These are phyloP conservation scores for Alternaria tenuissima DNA, from an alignment of 2,329 filamentous ascomycete species.

Conservation along the genomic window DNA sequence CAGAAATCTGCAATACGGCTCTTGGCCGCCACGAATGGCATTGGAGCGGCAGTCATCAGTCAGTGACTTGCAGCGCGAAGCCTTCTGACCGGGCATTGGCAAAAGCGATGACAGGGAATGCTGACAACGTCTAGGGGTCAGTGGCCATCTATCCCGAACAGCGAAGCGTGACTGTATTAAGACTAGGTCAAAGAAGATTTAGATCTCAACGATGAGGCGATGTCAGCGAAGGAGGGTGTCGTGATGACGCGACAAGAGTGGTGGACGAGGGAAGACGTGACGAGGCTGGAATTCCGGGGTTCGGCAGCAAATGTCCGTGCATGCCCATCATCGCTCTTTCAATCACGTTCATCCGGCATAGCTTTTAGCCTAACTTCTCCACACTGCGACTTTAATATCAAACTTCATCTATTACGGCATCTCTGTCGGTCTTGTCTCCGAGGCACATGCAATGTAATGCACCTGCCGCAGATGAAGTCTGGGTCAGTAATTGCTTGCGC, in stretches of 20 bases:
- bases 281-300: constrained; percentile 37
- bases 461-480: constrained; percentile 30
- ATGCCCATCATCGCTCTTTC: constrained; percentile 32
- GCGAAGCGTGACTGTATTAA: constrained; percentile 20
- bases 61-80: constrained; percentile 24
- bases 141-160: constrained; percentile 42
- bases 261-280: constrained; percentile 24
- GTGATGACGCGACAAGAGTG: constrained; percentile 28
- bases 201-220: constrained; percentile 24
- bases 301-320: constrained; percentile 27
- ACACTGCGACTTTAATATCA: constrained; percentile 41
- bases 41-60: constrained; percentile 30
- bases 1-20: constrained; percentile 30
- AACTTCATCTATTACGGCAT: constrained; percentile 35
- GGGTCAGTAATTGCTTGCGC: constrained; percentile 29
- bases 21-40: constrained; percentile 34
- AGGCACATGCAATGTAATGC: constrained; percentile 24
- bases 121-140: constrained; percentile 12
- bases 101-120: constrained; percentile 16
- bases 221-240: constrained; percentile 18
- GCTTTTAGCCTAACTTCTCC: constrained; percentile 44
- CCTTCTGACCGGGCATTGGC: constrained; percentile 41
- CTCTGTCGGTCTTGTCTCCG: constrained; percentile 26
- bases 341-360: constrained; percentile 26
- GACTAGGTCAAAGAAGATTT: constrained; percentile 18